These are phyloP conservation scores for Diutina scorzettiae DNA, from an alignment of 1,139 yeast genomes.

Conservation along the genomic window DNA sequence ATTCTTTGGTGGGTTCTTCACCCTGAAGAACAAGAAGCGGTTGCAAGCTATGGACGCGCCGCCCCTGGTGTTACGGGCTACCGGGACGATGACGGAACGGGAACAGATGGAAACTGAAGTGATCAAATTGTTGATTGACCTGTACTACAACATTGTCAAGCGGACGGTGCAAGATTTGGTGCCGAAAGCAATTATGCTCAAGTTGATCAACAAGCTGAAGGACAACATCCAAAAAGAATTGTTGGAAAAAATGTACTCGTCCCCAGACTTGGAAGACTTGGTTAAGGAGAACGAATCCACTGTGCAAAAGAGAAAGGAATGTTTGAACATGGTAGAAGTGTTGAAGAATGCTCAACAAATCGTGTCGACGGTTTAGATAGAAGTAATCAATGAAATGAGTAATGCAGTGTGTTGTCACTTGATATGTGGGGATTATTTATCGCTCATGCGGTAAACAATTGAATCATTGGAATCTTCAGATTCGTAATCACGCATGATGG, in stretches of 20 bases:
- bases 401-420: background rate
- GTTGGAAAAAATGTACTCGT: conserved; percentile 74
- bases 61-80: conserved; percentile 87
- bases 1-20: conserved; percentile 90
- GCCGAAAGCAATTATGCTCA: conserved; percentile 92
- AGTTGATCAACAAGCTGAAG: conserved; percentile 74
- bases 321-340: conserved; percentile 88
- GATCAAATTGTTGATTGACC: conserved; percentile 78
- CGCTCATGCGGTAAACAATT: too few species aligned
- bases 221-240: conserved; percentile 84
- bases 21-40: conserved; percentile 87
- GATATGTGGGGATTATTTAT: too few species aligned
- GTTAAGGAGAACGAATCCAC: conserved; percentile 90
- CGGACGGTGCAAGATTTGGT: conserved; percentile 87
- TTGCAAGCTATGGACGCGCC: conserved; percentile 96
- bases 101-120: conserved; percentile 97
- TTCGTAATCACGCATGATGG: too few species aligned
- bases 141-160: conserved; percentile 86
- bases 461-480: too few species aligned
- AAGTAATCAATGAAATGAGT: background rate
- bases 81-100: conserved; percentile 90
- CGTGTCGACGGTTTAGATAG: conserved; percentile 23
- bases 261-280: conserved; percentile 61
- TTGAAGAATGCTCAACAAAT: conserved; percentile 82
- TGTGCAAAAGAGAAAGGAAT: conserved; percentile 89